Base-by-base conservation (phyloP, 140 eudicot species). In the Ambrosia hybrid region DNA sequence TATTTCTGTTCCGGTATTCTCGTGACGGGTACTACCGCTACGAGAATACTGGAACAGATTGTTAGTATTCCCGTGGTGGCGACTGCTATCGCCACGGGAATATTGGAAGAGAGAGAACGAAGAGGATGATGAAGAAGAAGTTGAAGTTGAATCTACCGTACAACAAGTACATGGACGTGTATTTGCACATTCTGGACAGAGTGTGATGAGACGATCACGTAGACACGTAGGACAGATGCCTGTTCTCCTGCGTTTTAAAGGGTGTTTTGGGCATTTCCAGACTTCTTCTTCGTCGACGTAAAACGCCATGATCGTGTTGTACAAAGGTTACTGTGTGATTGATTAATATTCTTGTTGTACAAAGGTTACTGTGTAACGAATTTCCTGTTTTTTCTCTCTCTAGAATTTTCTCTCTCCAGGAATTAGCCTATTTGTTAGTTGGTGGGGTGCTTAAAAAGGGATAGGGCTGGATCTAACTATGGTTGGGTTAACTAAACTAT, bases 211-310 rank as follows among this genome's bases (percentile, higher is more conserved):
- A 0, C 95, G 91, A 36, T 89, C 95, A 38, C 85, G 88, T 68
- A 92, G 96, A 66, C 98, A 92, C 6, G 72, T 72, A 3, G 98
- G 90, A 76, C 98, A 92, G 33, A 92, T 75, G 3, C 98, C 98
- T 62, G 59, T 89, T 10, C 86, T 82, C 4, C 88, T 87, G 12
- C 92, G 83, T 71, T 85, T 86, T 3, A 88, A 77, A 21, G 96
- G 96, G 76, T 92, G 98, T 38, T 85, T 85, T 46, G 80, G 83
- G 15, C 98, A 92, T 81, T 87, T 92, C 85, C 86, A 89, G 1
- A 81, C 74, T 26, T 87, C 81, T 8, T 85, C 95, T 78, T 92
- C 98, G 9, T 88, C 88, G 14, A 71, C 14, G 77, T 86, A 86
- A 36, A 69, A 68, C 65, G 95, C 96, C 89, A 82, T 78, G 30